Conservation (phyloP, 495 filamentous ascomycete species). For the Lophiotrema nucula region DNA sequence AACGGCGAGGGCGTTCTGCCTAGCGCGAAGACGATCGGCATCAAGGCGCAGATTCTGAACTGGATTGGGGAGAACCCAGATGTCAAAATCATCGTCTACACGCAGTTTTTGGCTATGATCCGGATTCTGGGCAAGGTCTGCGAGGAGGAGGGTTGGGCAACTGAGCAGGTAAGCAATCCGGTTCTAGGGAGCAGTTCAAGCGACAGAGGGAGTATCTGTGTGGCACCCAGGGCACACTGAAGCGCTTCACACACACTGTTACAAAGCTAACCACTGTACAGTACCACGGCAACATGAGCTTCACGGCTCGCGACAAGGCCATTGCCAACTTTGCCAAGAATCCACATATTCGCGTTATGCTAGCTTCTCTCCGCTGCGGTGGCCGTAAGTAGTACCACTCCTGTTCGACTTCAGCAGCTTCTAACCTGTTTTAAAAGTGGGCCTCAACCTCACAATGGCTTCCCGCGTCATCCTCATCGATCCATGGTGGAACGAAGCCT, state of each 20-base stretch:
- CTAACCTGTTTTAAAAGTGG: conserved; percentile 25
- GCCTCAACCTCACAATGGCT: conserved; percentile 46
- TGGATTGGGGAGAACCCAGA: conserved; percentile 39
- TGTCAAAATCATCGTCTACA: conserved; percentile 46
- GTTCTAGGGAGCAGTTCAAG: too few species aligned
- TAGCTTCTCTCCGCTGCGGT: conserved; percentile 42
- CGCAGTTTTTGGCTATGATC: conserved; percentile 40
- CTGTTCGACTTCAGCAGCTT: not conserved
- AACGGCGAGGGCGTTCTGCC: conserved; percentile 37
- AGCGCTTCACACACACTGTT: not conserved
- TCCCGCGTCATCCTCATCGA: conserved; percentile 47
- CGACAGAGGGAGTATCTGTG: too few species aligned
- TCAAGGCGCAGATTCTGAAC: conserved; percentile 41
- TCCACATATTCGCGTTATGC: conserved; percentile 31
- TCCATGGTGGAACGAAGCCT: conserved; percentile 45
- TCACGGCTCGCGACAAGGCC: conserved; percentile 30
- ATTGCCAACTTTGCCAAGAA: conserved; percentile 37
- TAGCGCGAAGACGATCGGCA: conserved; percentile 41
- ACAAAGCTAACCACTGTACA: conserved; percentile 1
- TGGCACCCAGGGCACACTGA: not conserved
- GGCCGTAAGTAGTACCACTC: conserved; percentile 25
- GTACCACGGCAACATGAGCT: conserved; percentile 39
- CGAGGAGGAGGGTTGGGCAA: conserved; percentile 35
- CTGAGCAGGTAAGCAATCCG: conserved; percentile 26
- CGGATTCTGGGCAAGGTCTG: conserved; percentile 38